Evolutionary conservation across 306 rosid species (phyloP).

Genomic region (Medicago ruthenica): DNA sequence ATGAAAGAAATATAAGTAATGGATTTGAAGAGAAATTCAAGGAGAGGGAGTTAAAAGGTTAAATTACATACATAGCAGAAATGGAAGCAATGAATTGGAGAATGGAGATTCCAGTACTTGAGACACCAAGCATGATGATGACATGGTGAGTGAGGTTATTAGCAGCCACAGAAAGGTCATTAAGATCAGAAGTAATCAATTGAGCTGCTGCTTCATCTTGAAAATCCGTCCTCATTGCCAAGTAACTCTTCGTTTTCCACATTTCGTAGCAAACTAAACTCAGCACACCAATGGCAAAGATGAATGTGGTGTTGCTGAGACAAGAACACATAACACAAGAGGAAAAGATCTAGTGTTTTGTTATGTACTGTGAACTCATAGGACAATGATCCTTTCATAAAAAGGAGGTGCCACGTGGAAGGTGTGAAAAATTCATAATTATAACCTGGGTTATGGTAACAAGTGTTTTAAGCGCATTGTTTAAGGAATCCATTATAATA

Average conservation of each 20-base stretch:
- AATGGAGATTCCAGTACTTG: slow-evolving; percentile 62
- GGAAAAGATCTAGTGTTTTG: neutral
- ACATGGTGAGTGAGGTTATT: slow-evolving; percentile 55
- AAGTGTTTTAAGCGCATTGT: too few relatives aligned
- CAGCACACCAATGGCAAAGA: neutral
- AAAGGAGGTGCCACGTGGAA: neutral
- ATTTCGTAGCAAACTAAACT: neutral
- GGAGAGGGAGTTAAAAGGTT: too few relatives aligned
- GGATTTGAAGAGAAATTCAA: too few relatives aligned
- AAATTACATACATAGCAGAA: slow-evolving; percentile 65
- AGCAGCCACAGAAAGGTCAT: slow-evolving; percentile 54
- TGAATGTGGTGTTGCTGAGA: neutral
- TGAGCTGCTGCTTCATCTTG: neutral
- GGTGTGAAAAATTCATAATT: too few relatives aligned
- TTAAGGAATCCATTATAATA: too few relatives aligned
- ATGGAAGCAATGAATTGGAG: slow-evolving; percentile 69
- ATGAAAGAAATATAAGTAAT: too few relatives aligned
- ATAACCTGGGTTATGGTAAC: too few relatives aligned
- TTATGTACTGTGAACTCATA: neutral
- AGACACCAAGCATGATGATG: slow-evolving; percentile 57
- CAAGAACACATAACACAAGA: neutral
- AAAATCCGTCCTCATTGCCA: neutral
- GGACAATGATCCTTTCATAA: neutral
- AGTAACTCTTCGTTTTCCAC: neutral
- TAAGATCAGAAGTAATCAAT: slow-evolving; percentile 52